Evolutionary conservation across 2,329 filamentous ascomycete species (phyloP).

Genomic region (Parastagonospora avenae): DNA sequence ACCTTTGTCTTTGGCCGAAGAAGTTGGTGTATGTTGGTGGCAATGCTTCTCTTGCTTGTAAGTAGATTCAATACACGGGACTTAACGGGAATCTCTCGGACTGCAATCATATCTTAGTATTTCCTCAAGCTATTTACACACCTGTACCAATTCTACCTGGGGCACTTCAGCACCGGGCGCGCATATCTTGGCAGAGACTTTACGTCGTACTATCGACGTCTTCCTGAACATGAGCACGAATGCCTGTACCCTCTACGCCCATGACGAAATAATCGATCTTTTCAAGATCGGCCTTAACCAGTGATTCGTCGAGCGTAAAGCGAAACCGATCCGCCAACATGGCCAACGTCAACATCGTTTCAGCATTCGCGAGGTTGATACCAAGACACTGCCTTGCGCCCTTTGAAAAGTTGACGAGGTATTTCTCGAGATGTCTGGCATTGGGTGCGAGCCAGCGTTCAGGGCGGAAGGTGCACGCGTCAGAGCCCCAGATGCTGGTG

Average conservation of each 20-base stretch:
- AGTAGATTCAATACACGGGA: not conserved
- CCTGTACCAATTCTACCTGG: not conserved
- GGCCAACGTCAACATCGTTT: not conserved
- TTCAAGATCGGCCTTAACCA: too few species aligned
- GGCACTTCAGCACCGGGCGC: not conserved
- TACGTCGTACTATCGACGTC: too few species aligned
- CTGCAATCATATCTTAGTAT: not conserved
- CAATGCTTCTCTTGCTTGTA: slow-evolving; percentile 9
- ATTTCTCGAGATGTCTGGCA: not conserved
- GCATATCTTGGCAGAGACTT: too few species aligned
- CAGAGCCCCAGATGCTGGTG: not conserved
- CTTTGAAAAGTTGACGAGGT: not conserved
- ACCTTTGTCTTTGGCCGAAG: slow-evolving; percentile 22
- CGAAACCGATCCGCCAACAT: not conserved
- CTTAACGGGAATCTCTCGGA: not conserved
- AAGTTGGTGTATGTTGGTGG: slow-evolving; percentile 15
- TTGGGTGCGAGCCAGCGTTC: slow-evolving; percentile 3
- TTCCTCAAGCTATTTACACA: not conserved
- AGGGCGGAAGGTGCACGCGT: slow-evolving; percentile 4
- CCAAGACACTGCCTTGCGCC: not conserved
- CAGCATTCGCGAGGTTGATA: not conserved
- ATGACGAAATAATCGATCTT: too few species aligned
- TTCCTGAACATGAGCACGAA: too few species aligned
- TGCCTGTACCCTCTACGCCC: too few species aligned
- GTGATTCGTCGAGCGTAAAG: too few species aligned